Evolutionary conservation across 73 alveolate species (phyloP).

Genomic region (Paramecium caudatum): DNA sequence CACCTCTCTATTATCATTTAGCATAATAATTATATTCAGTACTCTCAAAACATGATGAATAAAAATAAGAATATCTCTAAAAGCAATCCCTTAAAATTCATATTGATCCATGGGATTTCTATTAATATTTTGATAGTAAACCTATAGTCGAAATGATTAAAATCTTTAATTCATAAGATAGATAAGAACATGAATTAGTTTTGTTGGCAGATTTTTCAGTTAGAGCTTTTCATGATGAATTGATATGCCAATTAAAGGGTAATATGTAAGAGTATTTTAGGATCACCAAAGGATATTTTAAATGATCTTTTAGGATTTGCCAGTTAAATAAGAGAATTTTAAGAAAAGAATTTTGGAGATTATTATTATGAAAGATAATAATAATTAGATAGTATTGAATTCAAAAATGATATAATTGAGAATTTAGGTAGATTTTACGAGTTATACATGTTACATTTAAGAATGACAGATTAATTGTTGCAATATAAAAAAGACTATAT

Average conservation of each 20-base stretch:
- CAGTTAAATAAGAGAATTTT: not conserved
- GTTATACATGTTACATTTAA: not conserved
- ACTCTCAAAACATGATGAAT: not conserved
- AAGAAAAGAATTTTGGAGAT: not conserved
- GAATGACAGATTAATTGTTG: conserved; percentile 52
- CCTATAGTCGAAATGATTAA: conserved; percentile 38
- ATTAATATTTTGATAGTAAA: conserved; percentile 53
- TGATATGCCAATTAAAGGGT: conserved; percentile 37
- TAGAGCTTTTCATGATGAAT: not conserved
- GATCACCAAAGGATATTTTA: not conserved
- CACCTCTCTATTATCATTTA: conserved; percentile 13
- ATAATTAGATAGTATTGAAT: not conserved
- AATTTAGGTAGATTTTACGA: conserved; percentile 57
- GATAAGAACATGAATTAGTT: not conserved
- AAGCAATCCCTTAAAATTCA: conserved; percentile 16
- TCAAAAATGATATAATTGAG: not conserved
- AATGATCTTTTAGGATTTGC: conserved; percentile 11
- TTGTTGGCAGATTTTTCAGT: conserved; percentile 4
- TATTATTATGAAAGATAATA: not conserved
- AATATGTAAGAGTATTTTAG: not conserved
- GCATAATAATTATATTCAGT: conserved; percentile 43
- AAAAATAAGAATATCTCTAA: conserved; percentile 26
- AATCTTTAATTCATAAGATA: not conserved
- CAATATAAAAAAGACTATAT: conserved; percentile 51
- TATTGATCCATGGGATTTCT: conserved; percentile 66